Conservation (phyloP, 2,329 filamentous ascomycete genomes). For the Sclerotinia nivalis region DNA sequence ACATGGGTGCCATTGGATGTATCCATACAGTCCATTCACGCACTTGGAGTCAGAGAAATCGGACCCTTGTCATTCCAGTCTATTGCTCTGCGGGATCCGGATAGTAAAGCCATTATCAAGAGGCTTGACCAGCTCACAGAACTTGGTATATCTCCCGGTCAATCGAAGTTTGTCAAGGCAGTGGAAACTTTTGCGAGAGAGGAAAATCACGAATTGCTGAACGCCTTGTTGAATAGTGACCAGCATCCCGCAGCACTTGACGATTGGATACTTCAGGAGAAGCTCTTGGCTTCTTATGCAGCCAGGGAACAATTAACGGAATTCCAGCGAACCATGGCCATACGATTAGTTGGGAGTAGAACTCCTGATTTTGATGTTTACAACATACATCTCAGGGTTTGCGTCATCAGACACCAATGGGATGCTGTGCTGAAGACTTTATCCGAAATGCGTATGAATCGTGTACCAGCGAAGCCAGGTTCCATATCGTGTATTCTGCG, state of each 20-base stretch:
- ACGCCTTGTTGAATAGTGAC: constrained; percentile 51
- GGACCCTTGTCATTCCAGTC: constrained; percentile 77
- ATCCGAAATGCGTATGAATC: constrained; percentile 51
- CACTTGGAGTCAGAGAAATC: constrained; percentile 70
- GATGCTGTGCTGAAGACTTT: constrained; percentile 30
- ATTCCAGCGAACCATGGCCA: constrained; percentile 56
- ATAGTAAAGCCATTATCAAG: constrained; percentile 54
- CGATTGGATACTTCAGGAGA: constrained; percentile 54
- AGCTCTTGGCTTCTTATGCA: constrained; percentile 54
- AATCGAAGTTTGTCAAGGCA: constrained; percentile 64
- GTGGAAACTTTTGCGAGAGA: constrained; percentile 63
- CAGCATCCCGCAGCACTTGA: constrained; percentile 66
- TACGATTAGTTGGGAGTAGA: constrained; percentile 49
- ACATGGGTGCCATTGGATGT: constrained; percentile 71
- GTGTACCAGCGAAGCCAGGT: constrained; percentile 45
- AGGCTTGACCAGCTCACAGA: constrained; percentile 62
- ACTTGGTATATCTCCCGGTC: constrained; percentile 62
- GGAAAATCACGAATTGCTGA: constrained; percentile 46
- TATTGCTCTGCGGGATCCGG: constrained; percentile 66
- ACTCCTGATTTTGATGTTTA: constrained; percentile 44
- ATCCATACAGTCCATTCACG: constrained; percentile 67
- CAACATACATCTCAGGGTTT: constrained; percentile 50
- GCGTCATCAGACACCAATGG: constrained; percentile 42
- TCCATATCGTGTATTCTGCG: constrained; percentile 49
- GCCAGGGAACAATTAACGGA: constrained; percentile 51